These are phyloP conservation scores for Botrytis squamosa DNA, from an alignment of 2,329 filamentous ascomycete species.

Conservation along the genomic window DNA sequence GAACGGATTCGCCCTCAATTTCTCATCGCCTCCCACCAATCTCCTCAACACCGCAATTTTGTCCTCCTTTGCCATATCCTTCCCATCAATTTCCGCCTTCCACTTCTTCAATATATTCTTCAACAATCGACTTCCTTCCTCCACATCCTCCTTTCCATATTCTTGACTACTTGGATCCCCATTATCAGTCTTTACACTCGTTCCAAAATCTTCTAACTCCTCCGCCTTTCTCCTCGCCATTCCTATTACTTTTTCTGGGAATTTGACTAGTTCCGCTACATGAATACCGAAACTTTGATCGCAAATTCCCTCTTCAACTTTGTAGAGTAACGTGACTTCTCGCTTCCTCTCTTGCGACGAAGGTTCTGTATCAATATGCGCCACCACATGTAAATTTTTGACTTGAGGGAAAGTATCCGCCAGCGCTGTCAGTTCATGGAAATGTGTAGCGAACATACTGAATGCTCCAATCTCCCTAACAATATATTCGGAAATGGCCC, in stretches of 20 bases:
- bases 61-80: constrained; percentile 63
- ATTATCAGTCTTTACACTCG: constrained; percentile 62
- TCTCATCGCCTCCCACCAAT: constrained; percentile 71
- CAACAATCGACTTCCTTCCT: constrained; percentile 79
- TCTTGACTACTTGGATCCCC: constrained; percentile 35
- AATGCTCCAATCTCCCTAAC: constrained; percentile 93
- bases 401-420: constrained; percentile 85
- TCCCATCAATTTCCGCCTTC: constrained; percentile 68
- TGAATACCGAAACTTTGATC: constrained; percentile 99
- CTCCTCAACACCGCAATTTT: constrained; percentile 78
- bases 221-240: constrained; percentile 99
- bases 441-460: constrained; percentile 94
- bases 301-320: constrained; percentile 91
- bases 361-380: constrained; percentile 66
- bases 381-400: constrained; percentile 90
- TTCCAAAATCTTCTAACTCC: constrained; percentile 93
- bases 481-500: constrained; percentile 98
- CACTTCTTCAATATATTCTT: constrained; percentile 81
- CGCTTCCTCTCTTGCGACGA: constrained; percentile 47
- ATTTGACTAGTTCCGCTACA: constrained; percentile 93
- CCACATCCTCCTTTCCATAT: constrained; percentile 82
- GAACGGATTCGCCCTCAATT: constrained; percentile 63
- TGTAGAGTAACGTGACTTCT: constrained; percentile 94
- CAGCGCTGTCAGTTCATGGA: constrained; percentile 93
- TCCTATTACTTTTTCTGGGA: constrained; percentile 93